Base-by-base conservation (phyloP, 805 yeast species). In the Starmerella potacharoeniae region DNA sequence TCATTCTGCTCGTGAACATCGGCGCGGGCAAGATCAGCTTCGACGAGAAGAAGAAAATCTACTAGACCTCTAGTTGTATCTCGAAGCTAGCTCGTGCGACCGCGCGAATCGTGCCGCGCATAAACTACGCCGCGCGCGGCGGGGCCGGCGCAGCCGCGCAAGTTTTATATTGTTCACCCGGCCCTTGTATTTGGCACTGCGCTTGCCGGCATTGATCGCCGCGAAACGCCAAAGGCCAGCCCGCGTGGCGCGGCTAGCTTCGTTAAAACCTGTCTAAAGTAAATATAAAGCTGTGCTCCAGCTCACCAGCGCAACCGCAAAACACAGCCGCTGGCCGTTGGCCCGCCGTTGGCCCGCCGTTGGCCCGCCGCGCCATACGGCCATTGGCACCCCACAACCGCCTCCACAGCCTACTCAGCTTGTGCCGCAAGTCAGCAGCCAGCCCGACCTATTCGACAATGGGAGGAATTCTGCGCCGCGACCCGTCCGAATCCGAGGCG, bases 1-100 rank as follows among this genome's bases (percentile, higher is more conserved):
- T 91, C 59, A 73, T 91, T 58, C 74, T 93, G 62, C 86, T 93
- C 58, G 96, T 87, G 57, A 88, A 86, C 72, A 87, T 96, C 4
- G 98, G 98, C 59, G 97, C 97, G 34, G 98, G 98, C 51, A 90
- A 86, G 64, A 76, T 91, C 60, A 86, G 95, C 31, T 73, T 91
- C 56, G 98, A 91, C 67, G 97, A 89, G 70, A 91, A 93, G 83
- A 90, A 91, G 76, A 91, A 91, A 76, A 82, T 86, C 57, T 87
- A 85, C 68, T 88, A 40, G 43, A 16, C 29, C 35, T 10, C 35
- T 10, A 72, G 46, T 22, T 22, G 22, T 22, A 22, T 22, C 22
- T 22, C 2, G 3, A 22, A 22, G 22, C 22, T 22, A 22, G 22
- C 22, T 3, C 22, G n/a, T n/a, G 22, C 22, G 22, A 22, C 22